These are phyloP conservation scores for Leishmania aethiopica DNA, from an alignment of 208 protist genomes.

Conservation along the genomic window DNA sequence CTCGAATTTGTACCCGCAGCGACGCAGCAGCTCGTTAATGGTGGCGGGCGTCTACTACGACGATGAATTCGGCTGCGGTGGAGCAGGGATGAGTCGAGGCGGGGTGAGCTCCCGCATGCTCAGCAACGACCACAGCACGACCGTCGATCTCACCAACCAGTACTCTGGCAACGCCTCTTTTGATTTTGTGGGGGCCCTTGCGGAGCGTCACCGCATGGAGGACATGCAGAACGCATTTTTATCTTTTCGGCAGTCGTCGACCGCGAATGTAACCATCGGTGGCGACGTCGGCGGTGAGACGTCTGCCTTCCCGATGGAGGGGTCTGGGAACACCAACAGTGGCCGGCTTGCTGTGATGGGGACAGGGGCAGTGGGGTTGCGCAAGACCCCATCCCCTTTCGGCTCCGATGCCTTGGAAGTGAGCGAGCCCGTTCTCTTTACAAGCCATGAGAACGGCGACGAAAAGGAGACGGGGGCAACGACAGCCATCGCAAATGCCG, in stretches of 20 bases:
- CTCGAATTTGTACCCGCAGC: slow-evolving; percentile 29
- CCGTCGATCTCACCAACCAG: slow-evolving; percentile 30
- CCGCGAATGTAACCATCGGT: not conserved
- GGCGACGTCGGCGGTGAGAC: not conserved
- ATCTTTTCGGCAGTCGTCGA: slow-evolving; percentile 9
- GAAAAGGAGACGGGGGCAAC: not conserved
- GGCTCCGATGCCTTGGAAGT: not conserved
- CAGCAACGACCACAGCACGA: slow-evolving; percentile 26
- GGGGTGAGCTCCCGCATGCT: slow-evolving; percentile 6
- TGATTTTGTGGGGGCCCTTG: slow-evolving; percentile 45
- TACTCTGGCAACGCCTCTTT: slow-evolving; percentile 61
- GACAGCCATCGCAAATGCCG: not conserved
- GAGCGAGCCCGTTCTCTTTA: slow-evolving; percentile 3
- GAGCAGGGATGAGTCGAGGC: not conserved
- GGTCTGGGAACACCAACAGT: not conserved
- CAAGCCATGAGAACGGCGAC: not conserved
- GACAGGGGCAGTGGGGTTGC: slow-evolving; percentile 12
- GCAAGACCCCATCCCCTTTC: slow-evolving; percentile 21
- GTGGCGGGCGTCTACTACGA: not conserved
- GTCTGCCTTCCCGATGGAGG: not conserved
- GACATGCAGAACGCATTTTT: slow-evolving; percentile 29
- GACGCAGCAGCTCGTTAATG: slow-evolving; percentile 11
- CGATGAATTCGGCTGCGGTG: slow-evolving; percentile 1
- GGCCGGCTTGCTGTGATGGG: not conserved
- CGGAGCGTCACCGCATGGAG: slow-evolving; percentile 39